phyloP scores from a whole-genome alignment of 306 rosid species.

The Ochetophila trinervis region DNA sequence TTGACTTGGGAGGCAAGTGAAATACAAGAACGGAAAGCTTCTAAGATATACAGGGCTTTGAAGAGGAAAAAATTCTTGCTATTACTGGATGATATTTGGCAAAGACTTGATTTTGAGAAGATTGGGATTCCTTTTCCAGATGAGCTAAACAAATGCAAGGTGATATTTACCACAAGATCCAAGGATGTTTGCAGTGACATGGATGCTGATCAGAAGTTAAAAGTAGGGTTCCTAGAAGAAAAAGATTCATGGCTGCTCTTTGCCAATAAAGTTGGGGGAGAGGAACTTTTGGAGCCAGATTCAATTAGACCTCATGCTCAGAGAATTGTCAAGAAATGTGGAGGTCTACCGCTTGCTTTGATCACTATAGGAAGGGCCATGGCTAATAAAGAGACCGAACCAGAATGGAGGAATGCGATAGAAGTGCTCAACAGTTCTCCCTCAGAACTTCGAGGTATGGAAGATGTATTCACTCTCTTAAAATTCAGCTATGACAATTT shows the following conservation, averaged over 20 bases:
- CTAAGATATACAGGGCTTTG: conserved; percentile 4
- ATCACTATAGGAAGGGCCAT: conserved; percentile 21
- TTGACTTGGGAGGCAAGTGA: conserved; percentile 14
- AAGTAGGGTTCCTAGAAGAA: conserved; percentile 9
- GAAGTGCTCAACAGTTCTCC: not conserved
- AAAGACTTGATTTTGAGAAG: conserved; percentile 5
- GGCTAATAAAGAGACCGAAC: conserved; percentile 4
- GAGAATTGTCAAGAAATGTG: conserved; percentile 8
- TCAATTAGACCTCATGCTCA: conserved; percentile 9
- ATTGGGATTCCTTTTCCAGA: conserved; percentile 17
- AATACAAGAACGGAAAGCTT: conserved; percentile 1
- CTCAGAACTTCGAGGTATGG: conserved; percentile 11
- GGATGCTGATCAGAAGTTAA: conserved; percentile 5
- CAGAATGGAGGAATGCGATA: conserved; percentile 15
- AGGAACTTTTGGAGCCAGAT: conserved; percentile 4
- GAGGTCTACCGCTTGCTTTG: conserved; percentile 16
- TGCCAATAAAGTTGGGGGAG: not conserved
- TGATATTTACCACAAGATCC: conserved; percentile 4
- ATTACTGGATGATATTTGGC: conserved; percentile 15
- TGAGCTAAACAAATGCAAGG: conserved; percentile 13
- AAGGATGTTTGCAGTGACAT: conserved; percentile 14
- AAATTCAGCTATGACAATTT: conserved; percentile 18
- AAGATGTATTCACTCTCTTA: conserved; percentile 12
- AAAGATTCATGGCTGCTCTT: conserved; percentile 4
- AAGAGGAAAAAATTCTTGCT: conserved; percentile 14